A percentile compares a stretch with the other conserved stretches of the same genome.
These are phyloP conservation scores for Trichosporon sp. DNA, from an alignment of 1,284 basidiomycete species.

Conservation along the genomic window DNA sequence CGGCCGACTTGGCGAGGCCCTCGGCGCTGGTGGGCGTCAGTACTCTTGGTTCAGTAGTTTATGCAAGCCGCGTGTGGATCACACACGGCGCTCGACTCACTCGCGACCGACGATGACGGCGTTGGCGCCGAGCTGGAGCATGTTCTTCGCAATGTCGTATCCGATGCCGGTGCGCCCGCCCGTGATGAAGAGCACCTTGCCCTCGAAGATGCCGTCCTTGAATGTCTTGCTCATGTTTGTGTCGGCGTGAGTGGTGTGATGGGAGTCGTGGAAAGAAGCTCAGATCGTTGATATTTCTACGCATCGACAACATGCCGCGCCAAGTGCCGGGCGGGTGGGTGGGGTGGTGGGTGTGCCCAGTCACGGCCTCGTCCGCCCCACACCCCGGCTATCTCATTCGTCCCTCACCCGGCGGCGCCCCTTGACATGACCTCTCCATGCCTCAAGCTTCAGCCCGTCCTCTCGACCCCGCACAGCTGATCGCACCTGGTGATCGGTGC, in stretches of 20 bases:
- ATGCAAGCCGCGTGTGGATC: background rate
- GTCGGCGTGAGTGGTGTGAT: background rate
- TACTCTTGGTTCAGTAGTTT: background rate
- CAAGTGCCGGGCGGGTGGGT: background rate
- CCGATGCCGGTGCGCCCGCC: conserved; percentile 85
- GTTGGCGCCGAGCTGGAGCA: conserved; percentile 81
- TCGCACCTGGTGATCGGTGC: background rate
- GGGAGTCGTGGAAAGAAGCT: background rate
- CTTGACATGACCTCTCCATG: background rate
- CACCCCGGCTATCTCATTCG: background rate
- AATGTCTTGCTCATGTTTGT: conserved; percentile 13
- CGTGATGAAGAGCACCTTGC: conserved; percentile 91
- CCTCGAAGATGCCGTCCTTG: conserved; percentile 39
- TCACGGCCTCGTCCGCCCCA: background rate
- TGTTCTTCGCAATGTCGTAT: conserved; percentile 74
- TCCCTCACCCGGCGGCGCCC: background rate
- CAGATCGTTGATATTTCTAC: background rate
- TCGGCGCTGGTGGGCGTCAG: conserved; percentile 58
- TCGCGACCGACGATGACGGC: conserved; percentile 82
- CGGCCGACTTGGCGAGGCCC: conserved; percentile 66
- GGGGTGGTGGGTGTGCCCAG: background rate
- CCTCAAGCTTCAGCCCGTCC: background rate
- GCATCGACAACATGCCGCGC: background rate
- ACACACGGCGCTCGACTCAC: conserved; percentile 52
- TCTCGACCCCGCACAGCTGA: background rate